These are phyloP conservation scores for Camellia granthamiana DNA, from an alignment of 148 eudicot genomes.

Conservation along the genomic window DNA sequence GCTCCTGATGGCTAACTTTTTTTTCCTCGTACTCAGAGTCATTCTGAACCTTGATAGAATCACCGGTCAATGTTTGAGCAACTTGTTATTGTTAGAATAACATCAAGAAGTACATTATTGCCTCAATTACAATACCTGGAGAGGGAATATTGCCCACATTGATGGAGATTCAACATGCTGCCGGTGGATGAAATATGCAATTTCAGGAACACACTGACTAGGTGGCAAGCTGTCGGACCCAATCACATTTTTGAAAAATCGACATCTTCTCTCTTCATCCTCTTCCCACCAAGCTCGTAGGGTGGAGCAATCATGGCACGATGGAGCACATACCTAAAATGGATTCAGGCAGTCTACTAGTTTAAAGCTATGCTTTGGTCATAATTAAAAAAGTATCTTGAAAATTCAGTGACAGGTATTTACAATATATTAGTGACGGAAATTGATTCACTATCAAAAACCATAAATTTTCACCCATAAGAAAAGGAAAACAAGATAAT, in stretches of 20 bases:
- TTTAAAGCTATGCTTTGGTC: neutral
- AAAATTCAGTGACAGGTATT: neutral
- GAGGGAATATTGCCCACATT: constrained; percentile 99
- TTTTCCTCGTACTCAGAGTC: neutral
- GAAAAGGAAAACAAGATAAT: neutral
- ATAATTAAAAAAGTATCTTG: neutral
- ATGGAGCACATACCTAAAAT: constrained; percentile 93
- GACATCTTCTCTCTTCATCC: constrained; percentile 83
- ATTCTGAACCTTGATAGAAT: neutral
- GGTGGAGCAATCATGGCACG: constrained; percentile 95
- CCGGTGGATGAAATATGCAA: constrained; percentile 65
- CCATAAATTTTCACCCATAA: neutral
- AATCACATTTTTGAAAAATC: constrained; percentile 60
- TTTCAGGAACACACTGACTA: constrained; percentile 73
- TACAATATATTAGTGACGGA: neutral
- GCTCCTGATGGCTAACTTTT: too few species aligned
- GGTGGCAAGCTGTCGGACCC: constrained; percentile 79
- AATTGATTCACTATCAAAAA: neutral
- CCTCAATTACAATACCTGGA: constrained; percentile 66
- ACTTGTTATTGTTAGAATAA: neutral
- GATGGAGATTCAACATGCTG: constrained; percentile 98
- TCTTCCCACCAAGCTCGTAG: constrained; percentile 99
- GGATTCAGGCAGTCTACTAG: constrained; percentile 2
- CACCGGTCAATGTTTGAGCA: neutral
- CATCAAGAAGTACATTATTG: neutral